Evolutionary conservation across 108 stramenopile genomes (phyloP).

Genomic region (Conticribra weissflogii): DNA sequence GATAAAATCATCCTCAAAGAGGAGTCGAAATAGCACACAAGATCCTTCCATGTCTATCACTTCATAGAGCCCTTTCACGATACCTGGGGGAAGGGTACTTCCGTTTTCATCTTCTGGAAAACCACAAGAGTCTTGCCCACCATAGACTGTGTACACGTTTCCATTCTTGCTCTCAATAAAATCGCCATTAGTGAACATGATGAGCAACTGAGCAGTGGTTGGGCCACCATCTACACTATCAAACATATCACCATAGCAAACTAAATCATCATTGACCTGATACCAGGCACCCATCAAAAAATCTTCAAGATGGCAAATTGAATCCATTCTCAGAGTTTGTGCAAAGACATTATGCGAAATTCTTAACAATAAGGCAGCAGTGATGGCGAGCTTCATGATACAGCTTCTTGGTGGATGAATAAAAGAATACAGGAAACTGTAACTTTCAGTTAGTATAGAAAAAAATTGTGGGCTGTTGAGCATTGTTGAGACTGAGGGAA

Average conservation of each 20-base stretch:
- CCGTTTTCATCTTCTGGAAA: not conserved
- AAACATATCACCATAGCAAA: conserved; percentile 3
- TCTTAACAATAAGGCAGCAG: too few relatives aligned
- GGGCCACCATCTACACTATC: not conserved
- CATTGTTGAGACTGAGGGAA: too few relatives aligned
- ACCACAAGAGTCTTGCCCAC: not conserved
- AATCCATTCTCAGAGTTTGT: too few relatives aligned
- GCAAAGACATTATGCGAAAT: too few relatives aligned
- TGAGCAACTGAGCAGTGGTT: conserved; percentile 1
- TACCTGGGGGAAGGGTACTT: not conserved
- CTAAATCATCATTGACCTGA: too few relatives aligned
- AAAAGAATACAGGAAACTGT: too few relatives aligned
- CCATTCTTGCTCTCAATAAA: conserved; percentile 4
- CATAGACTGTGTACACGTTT: conserved; percentile 13
- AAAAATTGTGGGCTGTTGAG: too few relatives aligned
- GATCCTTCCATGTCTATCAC: not conserved
- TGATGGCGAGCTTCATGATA: too few relatives aligned
- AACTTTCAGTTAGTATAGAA: too few relatives aligned
- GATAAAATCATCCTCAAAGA: conserved; percentile 3
- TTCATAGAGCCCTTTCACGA: conserved; percentile 13
- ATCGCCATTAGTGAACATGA: conserved; percentile 2
- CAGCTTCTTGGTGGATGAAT: too few relatives aligned
- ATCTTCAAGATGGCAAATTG: too few relatives aligned
- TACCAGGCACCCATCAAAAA: too few relatives aligned
- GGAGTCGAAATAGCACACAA: conserved; percentile 6